A percentile compares a stretch with the other conserved stretches of the same genome.
Evolutionary conservation across 768 basidiomycete genomes (phyloP).

Genomic region (Clitopilus hobsonii): DNA sequence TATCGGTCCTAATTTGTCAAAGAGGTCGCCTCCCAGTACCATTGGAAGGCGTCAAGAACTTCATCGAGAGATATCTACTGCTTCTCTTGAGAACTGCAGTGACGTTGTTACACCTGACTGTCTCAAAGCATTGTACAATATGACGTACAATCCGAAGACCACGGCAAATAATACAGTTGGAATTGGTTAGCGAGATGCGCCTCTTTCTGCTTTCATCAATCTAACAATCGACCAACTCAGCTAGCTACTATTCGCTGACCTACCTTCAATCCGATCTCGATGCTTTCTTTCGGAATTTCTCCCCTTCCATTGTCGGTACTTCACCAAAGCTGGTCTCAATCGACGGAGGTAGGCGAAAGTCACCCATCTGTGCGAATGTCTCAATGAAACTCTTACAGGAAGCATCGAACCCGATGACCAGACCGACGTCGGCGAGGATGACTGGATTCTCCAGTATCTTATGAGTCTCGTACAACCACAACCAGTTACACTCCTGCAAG

Average conservation of each 20-base stretch:
- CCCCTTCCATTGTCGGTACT: constrained; percentile 30
- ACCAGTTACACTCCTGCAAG: constrained; percentile 26
- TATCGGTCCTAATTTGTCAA: constrained; percentile 8
- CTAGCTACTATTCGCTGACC: constrained; percentile 38
- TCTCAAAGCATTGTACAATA: constrained; percentile 28
- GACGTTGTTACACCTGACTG: constrained; percentile 22
- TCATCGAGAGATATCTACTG: not conserved
- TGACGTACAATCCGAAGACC: constrained; percentile 24
- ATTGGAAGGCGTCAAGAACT: constrained; percentile 6
- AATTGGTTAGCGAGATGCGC: constrained; percentile 18
- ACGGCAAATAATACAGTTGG: constrained; percentile 24
- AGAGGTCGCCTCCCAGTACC: not conserved
- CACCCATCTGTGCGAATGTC: not conserved
- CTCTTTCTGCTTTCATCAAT: not conserved
- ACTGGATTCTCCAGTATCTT: constrained; percentile 40
- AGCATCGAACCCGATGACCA: constrained; percentile 12
- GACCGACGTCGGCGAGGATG: constrained; percentile 32
- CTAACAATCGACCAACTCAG: constrained; percentile 16
- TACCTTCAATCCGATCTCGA: constrained; percentile 39
- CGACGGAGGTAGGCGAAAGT: constrained; percentile 33
- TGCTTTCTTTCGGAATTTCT: constrained; percentile 36
- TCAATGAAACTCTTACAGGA: constrained; percentile 3
- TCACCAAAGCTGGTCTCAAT: constrained; percentile 37
- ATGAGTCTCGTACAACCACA: constrained; percentile 33
- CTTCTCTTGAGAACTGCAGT: constrained; percentile 15